Conservation (phyloP, 1,139 yeast species). For the Blastobotrys serpentis region DNA sequence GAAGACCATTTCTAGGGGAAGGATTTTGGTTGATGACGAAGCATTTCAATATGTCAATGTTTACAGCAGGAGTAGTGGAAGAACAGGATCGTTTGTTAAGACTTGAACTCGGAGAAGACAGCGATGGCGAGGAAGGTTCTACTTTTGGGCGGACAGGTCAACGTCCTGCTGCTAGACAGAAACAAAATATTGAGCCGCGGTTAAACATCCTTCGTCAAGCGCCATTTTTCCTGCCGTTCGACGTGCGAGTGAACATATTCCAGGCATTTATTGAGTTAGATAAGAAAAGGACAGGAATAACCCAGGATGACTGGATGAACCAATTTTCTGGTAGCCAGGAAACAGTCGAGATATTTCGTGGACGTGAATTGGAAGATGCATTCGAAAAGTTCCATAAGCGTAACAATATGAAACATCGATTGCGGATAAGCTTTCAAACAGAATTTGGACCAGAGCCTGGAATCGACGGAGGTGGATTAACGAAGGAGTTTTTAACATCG, state of each 20-base stretch:
- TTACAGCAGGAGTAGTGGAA: constrained; percentile 42
- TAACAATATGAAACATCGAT: constrained; percentile 53
- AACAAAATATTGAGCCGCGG: constrained; percentile 34
- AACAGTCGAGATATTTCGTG: constrained; percentile 65
- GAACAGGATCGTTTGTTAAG: constrained; percentile 40
- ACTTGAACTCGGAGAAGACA: constrained; percentile 22
- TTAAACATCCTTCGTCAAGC: constrained; percentile 57
- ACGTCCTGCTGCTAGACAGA: constrained; percentile 15
- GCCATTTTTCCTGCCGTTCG: constrained; percentile 81
- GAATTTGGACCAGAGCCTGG: constrained; percentile 83
- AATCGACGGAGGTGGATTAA: constrained; percentile 95
- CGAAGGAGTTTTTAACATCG: constrained; percentile 83
- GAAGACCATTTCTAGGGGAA: constrained; percentile 54
- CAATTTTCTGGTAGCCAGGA: constrained; percentile 13
- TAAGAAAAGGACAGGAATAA: constrained; percentile 15
- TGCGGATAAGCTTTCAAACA: constrained; percentile 67
- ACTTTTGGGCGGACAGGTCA: constrained; percentile 15
- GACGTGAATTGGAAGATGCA: constrained; percentile 70
- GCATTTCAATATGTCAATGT: constrained; percentile 26
- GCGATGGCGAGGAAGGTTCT: not conserved
- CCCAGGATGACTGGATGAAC: constrained; percentile 18
- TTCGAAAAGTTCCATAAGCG: constrained; percentile 50
- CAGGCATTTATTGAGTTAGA: constrained; percentile 53
- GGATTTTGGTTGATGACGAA: constrained; percentile 57
- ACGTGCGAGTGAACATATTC: constrained; percentile 68